Conservation (phyloP, 345 rosid genomes). For the Salix brachista region DNA sequence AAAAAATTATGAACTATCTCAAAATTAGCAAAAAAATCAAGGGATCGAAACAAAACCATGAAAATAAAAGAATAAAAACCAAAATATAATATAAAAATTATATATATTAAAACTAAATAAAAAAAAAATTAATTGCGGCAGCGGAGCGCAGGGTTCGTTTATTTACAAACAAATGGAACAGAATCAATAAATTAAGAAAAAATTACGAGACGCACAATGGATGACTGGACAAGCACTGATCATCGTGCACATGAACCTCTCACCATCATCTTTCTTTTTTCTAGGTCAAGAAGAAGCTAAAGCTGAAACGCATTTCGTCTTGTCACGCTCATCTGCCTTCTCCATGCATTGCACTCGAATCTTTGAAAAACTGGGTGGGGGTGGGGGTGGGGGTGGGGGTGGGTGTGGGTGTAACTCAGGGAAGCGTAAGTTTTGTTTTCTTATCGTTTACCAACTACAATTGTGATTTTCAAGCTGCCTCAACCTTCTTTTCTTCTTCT, state of each 20-base stretch:
- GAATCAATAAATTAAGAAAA: too few species aligned
- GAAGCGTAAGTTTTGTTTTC: constrained; percentile 11
- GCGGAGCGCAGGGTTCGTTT: too few species aligned
- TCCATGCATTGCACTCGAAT: constrained; percentile 51
- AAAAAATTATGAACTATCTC: too few species aligned
- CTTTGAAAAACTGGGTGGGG: constrained; percentile 28
- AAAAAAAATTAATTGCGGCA: too few species aligned
- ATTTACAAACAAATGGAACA: too few species aligned
- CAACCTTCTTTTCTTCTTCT: too few species aligned
- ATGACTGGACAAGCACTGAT: neutral
- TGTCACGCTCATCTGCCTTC: constrained; percentile 37
- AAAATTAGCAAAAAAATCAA: too few species aligned
- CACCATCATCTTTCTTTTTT: neutral
- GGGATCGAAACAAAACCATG: too few species aligned
- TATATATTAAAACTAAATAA: too few species aligned
- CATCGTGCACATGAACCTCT: neutral
- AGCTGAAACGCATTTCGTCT: constrained; percentile 32
- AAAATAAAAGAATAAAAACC: too few species aligned
- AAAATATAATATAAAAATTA: too few species aligned
- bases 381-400: constrained; percentile 4
- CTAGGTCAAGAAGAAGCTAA: constrained; percentile 19
- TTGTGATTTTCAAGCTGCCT: constrained; percentile 21
- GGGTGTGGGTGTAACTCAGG: constrained; percentile 17
- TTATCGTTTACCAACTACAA: constrained; percentile 37
- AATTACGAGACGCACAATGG: too few species aligned